These are phyloP conservation scores for Plantago major DNA, from an alignment of 257 asterid species.

Conservation along the genomic window DNA sequence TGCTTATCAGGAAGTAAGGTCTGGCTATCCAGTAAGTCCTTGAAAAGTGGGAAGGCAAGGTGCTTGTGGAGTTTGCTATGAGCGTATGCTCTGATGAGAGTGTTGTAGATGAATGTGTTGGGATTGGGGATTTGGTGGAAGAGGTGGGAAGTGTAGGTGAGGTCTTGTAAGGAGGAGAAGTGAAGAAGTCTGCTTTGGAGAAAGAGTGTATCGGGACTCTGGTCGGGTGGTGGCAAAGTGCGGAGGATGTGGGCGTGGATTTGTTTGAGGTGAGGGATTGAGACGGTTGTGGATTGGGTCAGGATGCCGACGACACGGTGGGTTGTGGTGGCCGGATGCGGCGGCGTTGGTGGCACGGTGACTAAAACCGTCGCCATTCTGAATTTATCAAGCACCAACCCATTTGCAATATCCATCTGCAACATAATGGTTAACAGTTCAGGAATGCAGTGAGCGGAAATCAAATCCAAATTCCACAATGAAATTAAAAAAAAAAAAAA, in stretches of 20 bases:
- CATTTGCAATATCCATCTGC: too few relatives aligned
- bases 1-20: constrained; percentile 62
- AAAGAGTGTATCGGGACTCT: too few relatives aligned
- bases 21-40: constrained; percentile 32
- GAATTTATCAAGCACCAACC: too few relatives aligned
- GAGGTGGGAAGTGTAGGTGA: too few relatives aligned
- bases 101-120: constrained; percentile 54
- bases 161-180: too few relatives aligned
- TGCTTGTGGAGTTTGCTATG: constrained; percentile 40
- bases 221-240: too few relatives aligned
- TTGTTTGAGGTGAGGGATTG: constrained; percentile 60
- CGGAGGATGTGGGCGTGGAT: too few relatives aligned
- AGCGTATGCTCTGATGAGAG: constrained; percentile 62
- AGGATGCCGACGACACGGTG: constrained; percentile 41
- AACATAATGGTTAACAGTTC: too few relatives aligned
- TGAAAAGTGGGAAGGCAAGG: constrained; percentile 40
- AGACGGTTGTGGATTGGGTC: constrained; percentile 44
- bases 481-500: too few relatives aligned
- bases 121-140: constrained; percentile 40
- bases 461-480: too few relatives aligned
- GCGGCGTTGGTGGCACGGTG: constrained; percentile 30
- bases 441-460: too few relatives aligned
- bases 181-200: too few relatives aligned
- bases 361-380: constrained; percentile 35
- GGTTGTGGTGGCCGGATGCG: constrained; percentile 19